phyloP scores from a whole-genome alignment of 2,329 filamentous ascomycete species.

The Aspergillus calidoustus region DNA sequence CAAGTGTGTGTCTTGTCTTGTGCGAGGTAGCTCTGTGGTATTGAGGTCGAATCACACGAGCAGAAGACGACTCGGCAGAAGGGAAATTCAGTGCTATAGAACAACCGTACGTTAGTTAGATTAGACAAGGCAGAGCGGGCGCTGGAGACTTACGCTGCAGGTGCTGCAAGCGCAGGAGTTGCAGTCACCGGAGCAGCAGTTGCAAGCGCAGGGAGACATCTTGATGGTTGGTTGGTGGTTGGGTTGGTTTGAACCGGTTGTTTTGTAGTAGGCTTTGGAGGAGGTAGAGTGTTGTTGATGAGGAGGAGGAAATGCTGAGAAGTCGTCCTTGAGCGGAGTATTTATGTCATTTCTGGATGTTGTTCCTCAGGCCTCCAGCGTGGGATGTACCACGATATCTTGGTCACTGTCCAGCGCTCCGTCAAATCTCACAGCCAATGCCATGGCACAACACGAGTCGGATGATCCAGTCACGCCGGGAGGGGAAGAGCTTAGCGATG shows the following conservation, averaged over 20 bases:
- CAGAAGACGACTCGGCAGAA: constrained; percentile 12
- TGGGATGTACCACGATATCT: constrained; percentile 8
- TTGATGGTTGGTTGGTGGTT: constrained; percentile 12
- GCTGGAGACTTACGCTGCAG: constrained; percentile 12
- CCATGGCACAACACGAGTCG: background rate
- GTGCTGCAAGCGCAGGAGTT: constrained; percentile 18
- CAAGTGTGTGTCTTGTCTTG: background rate
- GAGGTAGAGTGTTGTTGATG: background rate
- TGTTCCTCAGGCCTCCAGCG: constrained; percentile 11
- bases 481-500: background rate
- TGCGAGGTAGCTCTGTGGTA: background rate
- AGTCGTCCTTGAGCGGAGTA: background rate
- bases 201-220: constrained; percentile 21
- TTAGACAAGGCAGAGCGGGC: background rate
- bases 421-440: background rate
- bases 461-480: background rate
- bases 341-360: constrained; percentile 8
- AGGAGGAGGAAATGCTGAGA: background rate
- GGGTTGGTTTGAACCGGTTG: constrained; percentile 2
- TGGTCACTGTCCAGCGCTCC: background rate
- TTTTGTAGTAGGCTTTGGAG: background rate
- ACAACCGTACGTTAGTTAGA: constrained; percentile 9
- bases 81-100: constrained; percentile 18
- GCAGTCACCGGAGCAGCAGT: constrained; percentile 21
- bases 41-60: constrained; percentile 2